phyloP scores from a whole-genome alignment of 192 early-diverging fungal genomes.

The Entomortierella parvispora region DNA sequence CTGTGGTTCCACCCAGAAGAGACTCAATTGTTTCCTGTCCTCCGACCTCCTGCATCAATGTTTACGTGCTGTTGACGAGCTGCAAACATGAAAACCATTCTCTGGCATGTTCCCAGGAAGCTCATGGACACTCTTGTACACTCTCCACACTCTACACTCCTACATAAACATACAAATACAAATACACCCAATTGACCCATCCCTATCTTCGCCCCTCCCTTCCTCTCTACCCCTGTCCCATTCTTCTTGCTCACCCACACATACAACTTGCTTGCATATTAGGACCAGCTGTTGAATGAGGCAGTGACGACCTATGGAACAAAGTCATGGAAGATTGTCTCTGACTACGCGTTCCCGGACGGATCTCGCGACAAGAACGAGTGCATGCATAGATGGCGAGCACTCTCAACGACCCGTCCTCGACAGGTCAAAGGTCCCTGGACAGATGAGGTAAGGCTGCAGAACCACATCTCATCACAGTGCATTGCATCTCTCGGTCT shows the following conservation, averaged over 20 bases:
- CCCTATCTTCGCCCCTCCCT: background rate
- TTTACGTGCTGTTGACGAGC: background rate
- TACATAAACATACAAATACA: too few species aligned
- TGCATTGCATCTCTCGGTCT: too few species aligned
- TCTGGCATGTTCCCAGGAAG: too few species aligned
- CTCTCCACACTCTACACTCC: too few species aligned
- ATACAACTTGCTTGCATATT: background rate
- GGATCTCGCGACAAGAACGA: constrained; percentile 37
- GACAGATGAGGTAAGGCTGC: constrained; percentile 42
- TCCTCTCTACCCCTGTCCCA: background rate
- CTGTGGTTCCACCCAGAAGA: background rate
- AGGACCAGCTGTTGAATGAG: constrained; percentile 36
- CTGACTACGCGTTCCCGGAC: constrained; percentile 40
- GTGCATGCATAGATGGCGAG: constrained; percentile 42
- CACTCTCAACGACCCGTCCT: constrained; percentile 13
- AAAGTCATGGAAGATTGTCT: constrained; percentile 39
- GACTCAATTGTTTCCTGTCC: too few species aligned
- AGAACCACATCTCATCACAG: background rate
- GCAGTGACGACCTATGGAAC: constrained; percentile 28
- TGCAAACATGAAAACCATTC: background rate
- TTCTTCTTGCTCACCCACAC: background rate
- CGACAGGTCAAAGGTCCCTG: constrained; percentile 51
- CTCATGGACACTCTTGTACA: background rate
- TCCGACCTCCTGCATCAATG: background rate
- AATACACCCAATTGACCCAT: too few species aligned